Evolutionary conservation across 768 basidiomycete genomes (phyloP).

Genomic region (Galerina sulciceps): DNA sequence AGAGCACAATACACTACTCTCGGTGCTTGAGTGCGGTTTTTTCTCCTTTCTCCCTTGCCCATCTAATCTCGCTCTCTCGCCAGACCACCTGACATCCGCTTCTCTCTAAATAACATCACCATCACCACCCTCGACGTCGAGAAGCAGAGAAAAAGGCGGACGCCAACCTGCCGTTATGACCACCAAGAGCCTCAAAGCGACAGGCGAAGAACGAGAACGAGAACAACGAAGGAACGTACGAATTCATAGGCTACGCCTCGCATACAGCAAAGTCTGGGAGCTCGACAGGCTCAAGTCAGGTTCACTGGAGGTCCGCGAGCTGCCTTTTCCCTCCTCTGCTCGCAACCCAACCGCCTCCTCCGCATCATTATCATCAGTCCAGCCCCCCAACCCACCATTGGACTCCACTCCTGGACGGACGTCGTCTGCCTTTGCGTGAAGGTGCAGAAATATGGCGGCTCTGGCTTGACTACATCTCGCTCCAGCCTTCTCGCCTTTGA

Average conservation of each 20-base stretch:
- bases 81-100: conserved; percentile 64
- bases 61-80: not conserved
- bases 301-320: conserved; percentile 65
- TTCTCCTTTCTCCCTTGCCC: not conserved
- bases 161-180: conserved; percentile 38
- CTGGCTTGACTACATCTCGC: conserved; percentile 51
- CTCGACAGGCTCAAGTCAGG: conserved; percentile 66
- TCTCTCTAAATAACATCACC: conserved; percentile 50
- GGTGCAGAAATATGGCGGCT: conserved; percentile 61
- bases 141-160: conserved; percentile 21
- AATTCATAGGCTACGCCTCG: conserved; percentile 69
- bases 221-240: conserved; percentile 53
- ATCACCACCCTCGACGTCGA: conserved; percentile 46
- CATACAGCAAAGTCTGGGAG: conserved; percentile 70
- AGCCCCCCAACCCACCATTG: not conserved
- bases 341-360: not conserved
- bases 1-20: no score
- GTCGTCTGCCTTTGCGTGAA: conserved; percentile 61
- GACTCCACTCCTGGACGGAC: conserved; percentile 52
- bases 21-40: no score
- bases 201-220: conserved; percentile 15
- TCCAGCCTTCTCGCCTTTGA: conserved; percentile 68
- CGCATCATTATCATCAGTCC: not conserved
- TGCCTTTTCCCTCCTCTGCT: conserved; percentile 27
- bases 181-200: conserved; percentile 23